Evolutionary conservation across 2,329 filamentous ascomycete genomes (phyloP).

Genomic region (Fusarium heterosporum): DNA sequence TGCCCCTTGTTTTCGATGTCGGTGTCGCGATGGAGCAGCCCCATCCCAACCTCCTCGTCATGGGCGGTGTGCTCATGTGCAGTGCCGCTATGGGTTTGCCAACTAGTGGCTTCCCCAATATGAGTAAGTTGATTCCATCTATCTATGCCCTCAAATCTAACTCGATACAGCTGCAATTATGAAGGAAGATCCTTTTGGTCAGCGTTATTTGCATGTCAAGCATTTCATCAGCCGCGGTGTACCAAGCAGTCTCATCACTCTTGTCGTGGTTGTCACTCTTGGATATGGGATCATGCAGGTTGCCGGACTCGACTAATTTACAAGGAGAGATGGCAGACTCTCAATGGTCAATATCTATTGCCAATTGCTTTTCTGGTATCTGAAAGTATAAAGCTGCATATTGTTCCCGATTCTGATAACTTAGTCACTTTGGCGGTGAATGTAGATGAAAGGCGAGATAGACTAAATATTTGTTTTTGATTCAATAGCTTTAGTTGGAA

Average conservation of each 20-base stretch:
- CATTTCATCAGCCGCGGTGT: conserved; percentile 97
- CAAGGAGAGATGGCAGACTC: neutral
- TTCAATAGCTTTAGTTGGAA: neutral
- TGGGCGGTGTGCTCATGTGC: conserved; percentile 96
- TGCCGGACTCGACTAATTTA: conserved; percentile 66
- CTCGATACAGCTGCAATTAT: conserved; percentile 84
- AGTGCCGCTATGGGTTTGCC: conserved; percentile 96
- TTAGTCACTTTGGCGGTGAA: neutral
- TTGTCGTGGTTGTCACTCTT: conserved; percentile 84
- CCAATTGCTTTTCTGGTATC: conserved; percentile 1
- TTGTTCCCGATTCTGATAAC: neutral
- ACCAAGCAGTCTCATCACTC: conserved; percentile 84
- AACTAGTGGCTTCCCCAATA: conserved; percentile 97
- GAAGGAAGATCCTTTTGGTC: conserved; percentile 96
- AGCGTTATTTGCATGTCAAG: conserved; percentile 89
- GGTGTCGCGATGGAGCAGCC: conserved; percentile 87
- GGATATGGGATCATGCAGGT: conserved; percentile 92
- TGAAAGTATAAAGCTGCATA: neutral
- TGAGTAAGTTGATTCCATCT: conserved; percentile 78
- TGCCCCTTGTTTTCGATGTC: conserved; percentile 89
- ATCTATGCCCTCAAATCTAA: conserved; percentile 36
- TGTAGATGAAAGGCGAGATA: conserved; percentile 37
- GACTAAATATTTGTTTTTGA: conserved; percentile 12
- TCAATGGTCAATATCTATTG: neutral
- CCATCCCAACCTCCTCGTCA: conserved; percentile 93